Evolutionary conservation across 1,139 yeast genomes (phyloP).

Genomic region (Suhomyces coccinellae): DNA sequence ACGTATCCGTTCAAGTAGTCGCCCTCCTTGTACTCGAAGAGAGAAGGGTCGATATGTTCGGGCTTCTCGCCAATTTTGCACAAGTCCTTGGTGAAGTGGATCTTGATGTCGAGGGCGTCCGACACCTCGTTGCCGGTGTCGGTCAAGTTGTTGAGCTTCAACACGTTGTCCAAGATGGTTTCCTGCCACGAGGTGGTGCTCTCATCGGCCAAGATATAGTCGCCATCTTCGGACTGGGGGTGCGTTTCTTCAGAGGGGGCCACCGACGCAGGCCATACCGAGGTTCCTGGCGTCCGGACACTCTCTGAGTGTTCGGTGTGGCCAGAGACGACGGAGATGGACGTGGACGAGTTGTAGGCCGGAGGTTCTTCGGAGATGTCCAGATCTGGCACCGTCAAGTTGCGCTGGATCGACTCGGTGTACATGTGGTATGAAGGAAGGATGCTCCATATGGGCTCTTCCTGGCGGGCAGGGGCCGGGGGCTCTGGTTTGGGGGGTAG

Average conservation of each 20-base stretch:
- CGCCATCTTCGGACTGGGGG: neutral
- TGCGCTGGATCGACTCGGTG: slow-evolving; percentile 15
- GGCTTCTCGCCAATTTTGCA: slow-evolving; percentile 32
- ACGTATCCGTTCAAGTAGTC: slow-evolving; percentile 43
- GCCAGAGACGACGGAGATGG: slow-evolving; percentile 1
- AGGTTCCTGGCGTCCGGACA: slow-evolving; percentile 3
- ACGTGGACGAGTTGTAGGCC: slow-evolving; percentile 1
- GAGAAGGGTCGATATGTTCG: slow-evolving; percentile 33
- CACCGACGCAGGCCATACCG: neutral
- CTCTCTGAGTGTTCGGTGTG: neutral
- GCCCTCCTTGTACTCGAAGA: slow-evolving; percentile 42
- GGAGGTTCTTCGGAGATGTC: slow-evolving; percentile 14
- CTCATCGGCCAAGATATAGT: slow-evolving; percentile 34
- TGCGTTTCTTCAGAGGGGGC: neutral
- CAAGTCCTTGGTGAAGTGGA: slow-evolving; percentile 40
- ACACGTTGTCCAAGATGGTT: slow-evolving; percentile 42
- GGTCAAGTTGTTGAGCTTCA: slow-evolving; percentile 36
- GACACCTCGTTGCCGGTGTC: slow-evolving; percentile 29
- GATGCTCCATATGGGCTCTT: slow-evolving; percentile 27
- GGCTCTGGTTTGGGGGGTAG: neutral
- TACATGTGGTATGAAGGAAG: slow-evolving; percentile 32
- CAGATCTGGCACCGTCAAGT: slow-evolving; percentile 19
- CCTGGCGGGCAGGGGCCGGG: neutral
- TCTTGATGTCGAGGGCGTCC: slow-evolving; percentile 28
- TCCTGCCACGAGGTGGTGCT: slow-evolving; percentile 35